A percentile compares a stretch with the other conserved stretches of the same genome.
phyloP scores from a whole-genome alignment of 768 basidiomycete species.

The Podaxis carcinomalis region DNA sequence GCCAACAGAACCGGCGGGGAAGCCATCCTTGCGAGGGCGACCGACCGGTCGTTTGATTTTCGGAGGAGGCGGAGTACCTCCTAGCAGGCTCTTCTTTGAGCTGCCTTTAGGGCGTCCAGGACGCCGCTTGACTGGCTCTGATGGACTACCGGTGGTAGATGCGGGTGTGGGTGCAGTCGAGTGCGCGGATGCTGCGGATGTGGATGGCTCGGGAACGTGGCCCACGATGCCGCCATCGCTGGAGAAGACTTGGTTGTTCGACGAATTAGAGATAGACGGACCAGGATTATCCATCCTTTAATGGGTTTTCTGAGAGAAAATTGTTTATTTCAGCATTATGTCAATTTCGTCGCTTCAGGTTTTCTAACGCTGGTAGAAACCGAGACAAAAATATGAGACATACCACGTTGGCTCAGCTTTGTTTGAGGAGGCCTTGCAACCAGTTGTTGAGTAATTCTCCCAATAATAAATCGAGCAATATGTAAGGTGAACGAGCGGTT shows the following conservation, averaged over 20 bases:
- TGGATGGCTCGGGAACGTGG: slow-evolving; percentile 3
- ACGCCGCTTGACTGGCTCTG: slow-evolving; percentile 47
- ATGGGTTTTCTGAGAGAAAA: slow-evolving; percentile 9
- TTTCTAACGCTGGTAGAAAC: neutral
- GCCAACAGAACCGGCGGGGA: slow-evolving; percentile 73
- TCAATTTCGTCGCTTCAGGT: neutral
- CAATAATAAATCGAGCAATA: neutral
- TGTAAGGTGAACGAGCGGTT: neutral
- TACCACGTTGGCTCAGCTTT: neutral
- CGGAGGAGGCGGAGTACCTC: slow-evolving; percentile 23
- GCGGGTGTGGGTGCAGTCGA: neutral
- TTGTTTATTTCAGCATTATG: slow-evolving; percentile 12
- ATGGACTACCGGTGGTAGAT: neutral
- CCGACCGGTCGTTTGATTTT: slow-evolving; percentile 79
- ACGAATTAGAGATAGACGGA: slow-evolving; percentile 8
- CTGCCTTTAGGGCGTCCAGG: slow-evolving; percentile 80
- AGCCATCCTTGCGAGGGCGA: slow-evolving; percentile 75
- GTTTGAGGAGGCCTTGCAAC: neutral
- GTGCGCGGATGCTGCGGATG: neutral
- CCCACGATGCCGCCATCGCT: slow-evolving; percentile 4
- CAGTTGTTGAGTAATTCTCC: neutral
- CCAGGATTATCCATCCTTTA: slow-evolving; percentile 11
- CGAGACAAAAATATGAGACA: slow-evolving; percentile 8
- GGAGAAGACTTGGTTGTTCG: slow-evolving; percentile 7
- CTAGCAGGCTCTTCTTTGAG: slow-evolving; percentile 58